phyloP scores from a whole-genome alignment of 805 yeast species.

The Starmerella sp. region DNA sequence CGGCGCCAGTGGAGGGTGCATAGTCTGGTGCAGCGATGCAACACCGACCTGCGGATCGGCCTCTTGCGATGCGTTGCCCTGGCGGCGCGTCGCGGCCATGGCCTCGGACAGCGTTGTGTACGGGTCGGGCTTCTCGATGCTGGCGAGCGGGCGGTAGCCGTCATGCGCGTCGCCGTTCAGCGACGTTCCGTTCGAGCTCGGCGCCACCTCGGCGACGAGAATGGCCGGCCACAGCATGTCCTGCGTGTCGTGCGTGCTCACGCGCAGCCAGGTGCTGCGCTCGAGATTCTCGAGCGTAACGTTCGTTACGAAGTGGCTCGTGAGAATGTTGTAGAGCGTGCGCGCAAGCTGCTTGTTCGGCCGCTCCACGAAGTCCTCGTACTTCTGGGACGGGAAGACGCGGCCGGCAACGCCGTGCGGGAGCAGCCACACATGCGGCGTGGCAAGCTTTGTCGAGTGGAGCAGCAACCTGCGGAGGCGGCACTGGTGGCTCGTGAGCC shows the following conservation, averaged over 20 bases:
- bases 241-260: constrained; percentile 14
- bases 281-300: constrained; percentile 9
- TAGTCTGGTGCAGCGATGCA: constrained; percentile 2
- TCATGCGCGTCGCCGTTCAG: neutral
- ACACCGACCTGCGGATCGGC: constrained; percentile 1
- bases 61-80: neutral
- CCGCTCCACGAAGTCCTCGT: constrained; percentile 14
- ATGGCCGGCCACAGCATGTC: constrained; percentile 23
- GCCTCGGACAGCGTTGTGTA: constrained; percentile 12
- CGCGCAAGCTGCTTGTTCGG: constrained; percentile 19
- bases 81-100: constrained; percentile 12
- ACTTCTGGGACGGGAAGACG: constrained; percentile 5
- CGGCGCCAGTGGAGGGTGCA: constrained; percentile 17
- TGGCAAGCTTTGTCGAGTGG: constrained; percentile 6
- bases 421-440: constrained; percentile 20
- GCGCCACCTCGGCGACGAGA: constrained; percentile 12
- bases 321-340: constrained; percentile 11
- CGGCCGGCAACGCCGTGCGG: constrained; percentile 21
- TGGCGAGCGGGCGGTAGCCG: constrained; percentile 8
- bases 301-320: constrained; percentile 7
- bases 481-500: constrained; percentile 13
- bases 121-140: constrained; percentile 14
- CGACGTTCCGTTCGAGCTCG: constrained; percentile 1
- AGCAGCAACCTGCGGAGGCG: constrained; percentile 12
- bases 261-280: constrained; percentile 21